Evolutionary conservation across 257 asterid species (phyloP), one percentile per base, ranked within the genome.

Genomic region (Gardenia jasminoides): DNA sequence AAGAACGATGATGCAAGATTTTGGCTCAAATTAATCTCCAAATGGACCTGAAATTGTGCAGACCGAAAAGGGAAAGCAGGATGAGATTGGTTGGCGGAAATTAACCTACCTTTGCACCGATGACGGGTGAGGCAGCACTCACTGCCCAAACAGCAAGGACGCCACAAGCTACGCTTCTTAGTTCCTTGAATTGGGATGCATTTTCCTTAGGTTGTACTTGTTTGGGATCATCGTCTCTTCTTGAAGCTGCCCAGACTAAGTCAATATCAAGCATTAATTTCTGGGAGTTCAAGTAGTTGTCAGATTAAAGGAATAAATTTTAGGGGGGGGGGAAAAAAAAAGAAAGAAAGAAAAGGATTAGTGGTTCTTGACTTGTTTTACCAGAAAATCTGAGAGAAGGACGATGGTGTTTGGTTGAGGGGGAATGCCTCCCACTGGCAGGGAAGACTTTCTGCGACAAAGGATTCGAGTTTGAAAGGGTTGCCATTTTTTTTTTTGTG

Each of bases 101-200:
- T 70, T 62, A 75, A 91, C 95, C 91, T 86, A 91, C 79, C 82
- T 58, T 80, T 67, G 95, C 95, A 82, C 97, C 98, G 82, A 90
- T 85, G 9, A 92, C 94, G 17, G 98, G 98, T 2, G 98, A 90
- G 84, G 84, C 91, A 82, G 96, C 80, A 75, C 85, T 80, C 30
- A 94, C 82, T 43, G 97, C 95, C 91, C 93, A 94, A 89, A 84
- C 95, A 84, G 97, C 97, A 82, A 94, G 92, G 78, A 91, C 54
- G 8, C 99, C 97, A 85, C 92, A 93, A 78, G 97, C 96, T 36
- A 87, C 94, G 83, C 84, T 88, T 68, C 92, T 91, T 7, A 94
- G 83, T 80, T 90, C 90, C 89, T 90, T 91, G 70, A 89, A 88
- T 16, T 80, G 84, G 75, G 76, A 30, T 52, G 54, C 64, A 67